Conservation (phyloP, 768 basidiomycete genomes). For the Auriscalpium microsporum region DNA sequence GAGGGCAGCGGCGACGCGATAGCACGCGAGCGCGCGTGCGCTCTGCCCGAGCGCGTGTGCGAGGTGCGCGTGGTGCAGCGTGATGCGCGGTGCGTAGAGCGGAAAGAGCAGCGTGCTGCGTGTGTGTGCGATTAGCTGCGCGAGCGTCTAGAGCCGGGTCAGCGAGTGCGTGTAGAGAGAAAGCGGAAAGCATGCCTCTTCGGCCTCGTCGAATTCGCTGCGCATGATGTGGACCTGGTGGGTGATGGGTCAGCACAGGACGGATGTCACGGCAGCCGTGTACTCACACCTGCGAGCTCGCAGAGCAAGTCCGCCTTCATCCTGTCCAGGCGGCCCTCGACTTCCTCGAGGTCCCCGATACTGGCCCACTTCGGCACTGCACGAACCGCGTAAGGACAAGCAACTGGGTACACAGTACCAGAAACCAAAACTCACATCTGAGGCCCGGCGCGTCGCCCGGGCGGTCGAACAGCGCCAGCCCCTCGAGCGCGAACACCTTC, state of each 20-base stretch:
- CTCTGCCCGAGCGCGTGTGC: constrained; percentile 55
- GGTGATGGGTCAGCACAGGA: neutral
- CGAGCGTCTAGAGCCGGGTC: constrained; percentile 29
- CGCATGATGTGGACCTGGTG: constrained; percentile 55
- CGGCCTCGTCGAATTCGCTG: constrained; percentile 58
- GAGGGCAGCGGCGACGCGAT: constrained; percentile 50
- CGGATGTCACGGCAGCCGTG: constrained; percentile 10
- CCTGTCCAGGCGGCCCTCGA: constrained; percentile 43
- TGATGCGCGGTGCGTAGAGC: constrained; percentile 50
- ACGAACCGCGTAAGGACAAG: neutral
- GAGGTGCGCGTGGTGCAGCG: constrained; percentile 64
- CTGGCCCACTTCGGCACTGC: constrained; percentile 52
- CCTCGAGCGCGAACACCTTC: constrained; percentile 60
- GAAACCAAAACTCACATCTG: neutral
- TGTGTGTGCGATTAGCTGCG: constrained; percentile 49
- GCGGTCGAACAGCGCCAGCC: constrained; percentile 40
- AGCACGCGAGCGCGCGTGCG: constrained; percentile 50
- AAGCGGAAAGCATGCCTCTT: constrained; percentile 26
- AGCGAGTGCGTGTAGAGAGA: neutral
- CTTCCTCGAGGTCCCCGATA: constrained; percentile 37
- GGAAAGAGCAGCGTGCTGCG: constrained; percentile 50
- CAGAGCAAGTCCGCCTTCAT: constrained; percentile 66
- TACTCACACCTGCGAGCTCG: constrained; percentile 53
- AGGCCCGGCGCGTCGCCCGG: constrained; percentile 32
- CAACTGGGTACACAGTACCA: neutral